Conservation (phyloP, 2,329 filamentous ascomycete genomes). For the Endoconidiophora polonica region DNA sequence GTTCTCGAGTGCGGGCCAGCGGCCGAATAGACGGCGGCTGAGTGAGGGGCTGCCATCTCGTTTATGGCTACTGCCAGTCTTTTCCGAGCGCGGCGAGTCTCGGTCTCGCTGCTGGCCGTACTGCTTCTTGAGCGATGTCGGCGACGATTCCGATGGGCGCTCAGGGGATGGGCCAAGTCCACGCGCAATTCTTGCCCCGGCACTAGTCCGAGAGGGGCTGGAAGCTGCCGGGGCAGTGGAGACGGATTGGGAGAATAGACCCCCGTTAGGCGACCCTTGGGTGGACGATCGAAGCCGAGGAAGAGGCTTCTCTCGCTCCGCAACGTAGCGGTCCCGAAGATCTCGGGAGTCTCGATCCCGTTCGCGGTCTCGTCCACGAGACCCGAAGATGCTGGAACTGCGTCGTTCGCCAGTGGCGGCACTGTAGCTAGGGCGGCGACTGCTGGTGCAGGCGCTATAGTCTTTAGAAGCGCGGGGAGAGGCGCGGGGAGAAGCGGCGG, state of each 20-base stretch:
- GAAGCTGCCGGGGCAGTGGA: conserved; percentile 4
- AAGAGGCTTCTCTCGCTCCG: conserved; percentile 12
- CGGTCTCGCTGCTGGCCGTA: not conserved
- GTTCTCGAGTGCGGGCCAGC: conserved; percentile 5
- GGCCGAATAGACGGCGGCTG: conserved; percentile 4
- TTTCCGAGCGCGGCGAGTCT: not conserved
- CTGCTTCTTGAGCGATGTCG: not conserved
- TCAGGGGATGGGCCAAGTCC: conserved; percentile 6
- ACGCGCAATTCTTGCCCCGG: conserved; percentile 9
- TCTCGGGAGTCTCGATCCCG: not conserved
- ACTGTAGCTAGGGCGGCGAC: not conserved
- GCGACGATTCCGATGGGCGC: not conserved
- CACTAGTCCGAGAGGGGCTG: conserved; percentile 3
- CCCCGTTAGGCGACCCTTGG: conserved; percentile 10
- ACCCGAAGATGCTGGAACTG: conserved; percentile 5
- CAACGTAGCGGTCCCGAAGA: not conserved
- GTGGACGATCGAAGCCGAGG: conserved; percentile 10
- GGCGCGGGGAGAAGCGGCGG: not conserved
- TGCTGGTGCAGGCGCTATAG: not conserved
- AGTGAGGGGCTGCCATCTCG: not conserved
- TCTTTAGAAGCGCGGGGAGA: not conserved
- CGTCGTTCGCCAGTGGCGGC: not conserved
- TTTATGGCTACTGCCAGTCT: not conserved
- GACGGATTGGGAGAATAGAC: conserved; percentile 4
- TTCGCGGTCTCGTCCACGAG: conserved; percentile 2